These are phyloP conservation scores for Medicago ruthenica DNA, from an alignment of 306 rosid genomes.

Conservation along the genomic window DNA sequence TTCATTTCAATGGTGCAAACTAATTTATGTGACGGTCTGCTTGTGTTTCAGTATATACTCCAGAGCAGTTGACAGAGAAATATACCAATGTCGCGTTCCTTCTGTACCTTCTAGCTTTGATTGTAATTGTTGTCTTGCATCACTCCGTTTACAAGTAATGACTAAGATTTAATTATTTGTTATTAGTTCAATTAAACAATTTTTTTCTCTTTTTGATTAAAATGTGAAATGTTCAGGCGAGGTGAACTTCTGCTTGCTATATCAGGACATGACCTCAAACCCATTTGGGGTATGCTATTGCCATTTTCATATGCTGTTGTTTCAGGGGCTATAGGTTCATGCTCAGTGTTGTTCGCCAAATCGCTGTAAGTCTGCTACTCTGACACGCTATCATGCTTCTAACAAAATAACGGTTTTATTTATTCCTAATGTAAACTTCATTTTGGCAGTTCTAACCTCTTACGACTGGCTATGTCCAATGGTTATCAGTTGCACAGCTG, in stretches of 20 bases:
- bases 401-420: background rate
- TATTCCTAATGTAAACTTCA: constrained; percentile 15
- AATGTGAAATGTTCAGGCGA: constrained; percentile 64
- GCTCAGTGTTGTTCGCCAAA: constrained; percentile 97
- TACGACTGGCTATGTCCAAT: constrained; percentile 86
- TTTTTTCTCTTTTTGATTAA: constrained; percentile 32
- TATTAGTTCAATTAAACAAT: constrained; percentile 2
- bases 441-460: constrained; percentile 75
- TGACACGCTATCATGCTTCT: constrained; percentile 32
- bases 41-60: constrained; percentile 84
- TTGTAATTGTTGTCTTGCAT: constrained; percentile 76
- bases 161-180: constrained; percentile 30
- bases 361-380: constrained; percentile 81
- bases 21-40: constrained; percentile 40
- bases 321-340: constrained; percentile 98
- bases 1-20: constrained; percentile 28
- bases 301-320: constrained; percentile 97
- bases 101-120: constrained; percentile 81
- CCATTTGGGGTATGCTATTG: constrained; percentile 86
- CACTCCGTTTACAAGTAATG: constrained; percentile 83
- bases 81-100: constrained; percentile 83
- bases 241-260: constrained; percentile 74
- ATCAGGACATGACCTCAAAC: constrained; percentile 81
- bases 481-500: constrained; percentile 90
- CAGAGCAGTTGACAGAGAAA: constrained; percentile 94